phyloP scores from a whole-genome alignment of 225 moss, liverwort and hornwort species.

The Takakia lepidozioides region DNA sequence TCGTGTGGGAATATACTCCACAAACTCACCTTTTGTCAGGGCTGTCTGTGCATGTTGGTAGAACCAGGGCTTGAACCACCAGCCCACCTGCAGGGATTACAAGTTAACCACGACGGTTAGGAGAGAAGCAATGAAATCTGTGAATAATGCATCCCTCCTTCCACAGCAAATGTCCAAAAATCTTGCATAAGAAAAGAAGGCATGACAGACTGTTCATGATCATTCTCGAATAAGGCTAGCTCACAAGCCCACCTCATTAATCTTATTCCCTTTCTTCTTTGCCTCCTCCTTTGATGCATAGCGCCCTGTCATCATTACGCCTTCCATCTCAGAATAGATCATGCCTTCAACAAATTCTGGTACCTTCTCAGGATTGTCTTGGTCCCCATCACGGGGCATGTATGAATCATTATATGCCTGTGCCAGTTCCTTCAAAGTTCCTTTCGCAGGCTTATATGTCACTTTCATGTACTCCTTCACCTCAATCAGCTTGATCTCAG shows the following conservation, averaged over 20 bases:
- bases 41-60: conserved; percentile 87
- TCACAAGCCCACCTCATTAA: conserved; percentile 40
- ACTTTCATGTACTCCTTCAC: conserved; percentile 78
- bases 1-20: conserved; percentile 82
- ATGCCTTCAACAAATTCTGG: conserved; percentile 87
- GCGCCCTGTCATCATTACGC: conserved; percentile 65
- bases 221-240: no score
- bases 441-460: conserved; percentile 52
- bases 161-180: no score
- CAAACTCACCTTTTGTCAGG: conserved; percentile 64
- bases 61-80: conserved; percentile 95
- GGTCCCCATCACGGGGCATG: conserved; percentile 77
- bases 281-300: conserved; percentile 69
- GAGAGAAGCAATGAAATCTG: no score
- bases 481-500: conserved; percentile 82
- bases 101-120: no score
- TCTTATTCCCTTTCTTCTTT: conserved; percentile 60
- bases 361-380: conserved; percentile 91
- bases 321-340: conserved; percentile 67
- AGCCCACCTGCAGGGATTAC: conserved; percentile 23
- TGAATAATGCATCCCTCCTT: no score
- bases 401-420: conserved; percentile 78
- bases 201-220: no score
- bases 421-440: conserved; percentile 57
- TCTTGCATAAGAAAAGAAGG: no score